phyloP scores from a whole-genome alignment of 139 green algal genomes.

The Chlamydomonas schloesseri region DNA sequence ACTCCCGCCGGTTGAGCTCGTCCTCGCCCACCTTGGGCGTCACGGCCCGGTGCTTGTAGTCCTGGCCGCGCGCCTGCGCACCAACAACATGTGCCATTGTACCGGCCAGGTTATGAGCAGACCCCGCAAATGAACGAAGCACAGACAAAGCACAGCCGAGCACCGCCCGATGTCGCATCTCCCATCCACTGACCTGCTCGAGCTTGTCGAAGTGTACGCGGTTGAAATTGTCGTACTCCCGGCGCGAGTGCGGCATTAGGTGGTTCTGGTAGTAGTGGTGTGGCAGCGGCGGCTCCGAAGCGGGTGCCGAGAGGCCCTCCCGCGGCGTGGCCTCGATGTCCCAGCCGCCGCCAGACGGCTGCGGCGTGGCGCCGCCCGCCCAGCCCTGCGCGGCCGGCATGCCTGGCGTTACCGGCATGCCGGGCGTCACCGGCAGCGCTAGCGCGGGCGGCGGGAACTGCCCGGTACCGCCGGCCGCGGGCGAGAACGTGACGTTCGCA shows the following conservation, averaged over 20 bases:
- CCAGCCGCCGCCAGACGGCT: no score
- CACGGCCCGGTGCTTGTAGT: conserved; percentile 50
- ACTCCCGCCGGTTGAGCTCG: conserved; percentile 54
- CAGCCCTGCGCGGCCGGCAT: no score
- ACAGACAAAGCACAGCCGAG: no score
- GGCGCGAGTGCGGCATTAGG: conserved; percentile 15
- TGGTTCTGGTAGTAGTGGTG: conserved; percentile 47
- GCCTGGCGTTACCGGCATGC: background rate
- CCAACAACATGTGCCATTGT: no score
- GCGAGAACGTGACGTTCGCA: background rate
- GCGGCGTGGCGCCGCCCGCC: no score
- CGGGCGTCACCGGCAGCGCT: background rate
- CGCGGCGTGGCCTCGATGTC: no score
- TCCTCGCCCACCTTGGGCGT: conserved; percentile 64
- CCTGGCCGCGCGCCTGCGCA: conserved; percentile 21
- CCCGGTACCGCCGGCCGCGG: background rate
- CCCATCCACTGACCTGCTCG: conserved; percentile 4
- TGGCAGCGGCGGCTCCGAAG: background rate
- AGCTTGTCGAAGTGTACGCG: conserved; percentile 28
- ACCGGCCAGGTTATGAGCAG: no score
- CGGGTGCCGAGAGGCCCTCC: background rate
- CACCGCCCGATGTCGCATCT: no score
- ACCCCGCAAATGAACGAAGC: no score
- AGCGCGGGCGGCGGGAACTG: conserved; percentile 8
- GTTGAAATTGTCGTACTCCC: conserved; percentile 36